phyloP scores from a whole-genome alignment of 768 basidiomycete genomes.

The Naganishia friedmannii region DNA sequence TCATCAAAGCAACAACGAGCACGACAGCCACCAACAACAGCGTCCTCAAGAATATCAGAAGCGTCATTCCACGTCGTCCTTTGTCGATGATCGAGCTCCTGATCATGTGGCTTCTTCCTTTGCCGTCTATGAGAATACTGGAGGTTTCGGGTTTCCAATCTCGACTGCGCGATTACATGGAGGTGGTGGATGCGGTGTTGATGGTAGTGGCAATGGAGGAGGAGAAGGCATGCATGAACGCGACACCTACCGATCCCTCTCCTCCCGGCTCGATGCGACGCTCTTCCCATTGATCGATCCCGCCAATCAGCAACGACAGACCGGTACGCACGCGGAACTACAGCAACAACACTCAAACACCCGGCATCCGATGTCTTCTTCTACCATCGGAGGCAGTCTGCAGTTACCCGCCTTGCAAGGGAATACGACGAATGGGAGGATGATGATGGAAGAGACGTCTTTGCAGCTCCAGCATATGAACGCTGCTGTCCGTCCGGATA shows the following conservation, averaged over 20 bases:
- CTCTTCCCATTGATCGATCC: not conserved
- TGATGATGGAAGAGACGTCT: not conserved
- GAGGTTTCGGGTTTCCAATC: not conserved
- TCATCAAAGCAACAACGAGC: not conserved
- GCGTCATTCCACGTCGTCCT: not conserved
- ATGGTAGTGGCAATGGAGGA: not conserved
- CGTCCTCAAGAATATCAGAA: not conserved
- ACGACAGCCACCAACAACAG: not conserved
- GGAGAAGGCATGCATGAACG: not conserved
- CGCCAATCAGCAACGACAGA: not conserved
- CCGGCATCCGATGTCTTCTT: not conserved
- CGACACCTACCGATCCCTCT: not conserved
- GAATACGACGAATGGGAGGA: not conserved
- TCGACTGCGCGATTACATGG: not conserved
- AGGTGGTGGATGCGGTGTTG: not conserved
- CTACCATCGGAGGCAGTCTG: constrained; percentile 2
- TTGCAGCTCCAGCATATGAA: not conserved
- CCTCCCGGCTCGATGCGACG: not conserved
- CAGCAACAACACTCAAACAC: not conserved
- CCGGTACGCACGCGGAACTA: not conserved
- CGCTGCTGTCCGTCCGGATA: not conserved
- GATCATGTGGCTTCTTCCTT: not conserved
- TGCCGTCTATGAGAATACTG: not conserved
- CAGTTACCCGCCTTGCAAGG: not conserved
- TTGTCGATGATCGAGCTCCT: not conserved